These are phyloP conservation scores for Populus hybrid DNA, from an alignment of 441 rosid genomes.

Conservation along the genomic window DNA sequence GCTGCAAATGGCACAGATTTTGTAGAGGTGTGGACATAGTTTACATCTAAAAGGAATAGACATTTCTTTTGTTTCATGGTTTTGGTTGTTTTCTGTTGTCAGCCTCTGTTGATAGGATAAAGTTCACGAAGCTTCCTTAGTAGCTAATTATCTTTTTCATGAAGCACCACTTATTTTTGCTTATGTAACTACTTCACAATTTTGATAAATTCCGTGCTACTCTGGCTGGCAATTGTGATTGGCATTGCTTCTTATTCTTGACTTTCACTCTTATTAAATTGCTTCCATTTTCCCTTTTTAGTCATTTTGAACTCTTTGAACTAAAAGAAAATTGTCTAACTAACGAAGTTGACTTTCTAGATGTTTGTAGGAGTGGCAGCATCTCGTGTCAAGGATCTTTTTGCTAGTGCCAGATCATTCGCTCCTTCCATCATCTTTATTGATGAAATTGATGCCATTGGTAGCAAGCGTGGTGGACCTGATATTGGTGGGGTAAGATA, in stretches of 20 bases:
- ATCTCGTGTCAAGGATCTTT: constrained; percentile 98
- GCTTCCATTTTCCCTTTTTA: neutral
- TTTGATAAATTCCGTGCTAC: neutral
- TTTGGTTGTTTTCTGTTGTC: neutral
- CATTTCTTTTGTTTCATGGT: neutral
- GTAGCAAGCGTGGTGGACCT: constrained; percentile 98
- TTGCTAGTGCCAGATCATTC: constrained; percentile 86
- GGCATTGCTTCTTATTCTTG: neutral
- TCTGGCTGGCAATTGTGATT: neutral
- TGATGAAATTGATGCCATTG: constrained; percentile 99
- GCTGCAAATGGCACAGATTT: constrained; percentile 98
- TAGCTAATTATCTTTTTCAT: neutral
- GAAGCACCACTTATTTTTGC: neutral
- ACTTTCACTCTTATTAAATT: neutral
- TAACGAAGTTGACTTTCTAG: constrained; percentile 34
- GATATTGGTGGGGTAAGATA: constrained; percentile 95
- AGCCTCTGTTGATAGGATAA: neutral
- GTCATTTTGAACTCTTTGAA: neutral
- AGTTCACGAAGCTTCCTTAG: neutral
- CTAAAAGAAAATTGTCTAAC: constrained; percentile 19
- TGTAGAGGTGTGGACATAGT: constrained; percentile 67
- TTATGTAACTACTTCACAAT: neutral
- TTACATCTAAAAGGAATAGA: neutral
- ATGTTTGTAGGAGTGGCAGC: constrained; percentile 99
- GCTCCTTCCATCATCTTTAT: constrained; percentile 94